Conservation (phyloP, 140 eudicot genomes). For the Erigeron philadelphicus region DNA sequence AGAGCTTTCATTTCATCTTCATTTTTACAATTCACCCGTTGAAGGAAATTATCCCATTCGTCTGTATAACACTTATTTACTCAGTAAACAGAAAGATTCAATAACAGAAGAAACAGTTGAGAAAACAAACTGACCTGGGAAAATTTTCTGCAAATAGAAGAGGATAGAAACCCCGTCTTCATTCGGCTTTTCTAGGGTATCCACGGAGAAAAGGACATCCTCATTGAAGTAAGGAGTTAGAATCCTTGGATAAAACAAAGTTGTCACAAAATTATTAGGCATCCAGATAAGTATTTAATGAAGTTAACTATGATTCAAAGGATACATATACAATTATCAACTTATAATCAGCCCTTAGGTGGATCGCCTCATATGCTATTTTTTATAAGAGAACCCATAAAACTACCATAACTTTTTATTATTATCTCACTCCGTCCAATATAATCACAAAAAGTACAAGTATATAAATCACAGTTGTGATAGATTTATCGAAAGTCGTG, state of each 20-base stretch:
- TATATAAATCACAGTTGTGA: too few species aligned
- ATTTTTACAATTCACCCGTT: conserved; percentile 45
- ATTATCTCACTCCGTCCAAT: too few species aligned
- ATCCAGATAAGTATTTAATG: conserved; percentile 2
- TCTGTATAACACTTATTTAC: conserved; percentile 38
- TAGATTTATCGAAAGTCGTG: too few species aligned
- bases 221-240: conserved; percentile 86
- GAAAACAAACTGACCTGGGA: conserved; percentile 53
- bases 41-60: conserved; percentile 89
- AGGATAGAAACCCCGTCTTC: conserved; percentile 98
- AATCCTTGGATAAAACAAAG: conserved; percentile 43
- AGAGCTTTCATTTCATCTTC: conserved; percentile 73
- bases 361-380: neutral
- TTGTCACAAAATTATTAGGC: neutral
- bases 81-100: conserved; percentile 15
- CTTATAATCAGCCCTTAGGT: conserved; percentile 2
- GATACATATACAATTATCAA: neutral
- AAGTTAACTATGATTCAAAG: neutral
- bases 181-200: conserved; percentile 55
- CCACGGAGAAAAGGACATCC: conserved; percentile 81
- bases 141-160: conserved; percentile 89
- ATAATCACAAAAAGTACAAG: too few species aligned
- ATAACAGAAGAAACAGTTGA: neutral
- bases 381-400: neutral
- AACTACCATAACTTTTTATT: too few species aligned